Evolutionary conservation across 768 basidiomycete species (phyloP).

Genomic region (Chalciporus pseudorubinellus): DNA sequence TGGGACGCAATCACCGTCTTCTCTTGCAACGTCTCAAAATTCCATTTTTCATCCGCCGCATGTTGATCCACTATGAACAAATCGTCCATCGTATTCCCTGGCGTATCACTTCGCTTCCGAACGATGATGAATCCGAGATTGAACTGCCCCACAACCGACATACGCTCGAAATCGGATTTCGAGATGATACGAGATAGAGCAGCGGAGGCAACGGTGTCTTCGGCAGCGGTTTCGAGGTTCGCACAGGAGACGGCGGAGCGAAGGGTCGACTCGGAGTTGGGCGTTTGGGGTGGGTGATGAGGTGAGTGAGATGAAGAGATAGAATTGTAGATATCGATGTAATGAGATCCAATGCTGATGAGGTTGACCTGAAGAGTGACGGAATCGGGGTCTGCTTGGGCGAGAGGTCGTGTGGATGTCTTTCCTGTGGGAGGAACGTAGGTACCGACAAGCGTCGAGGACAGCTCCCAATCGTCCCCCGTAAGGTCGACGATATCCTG

Average conservation of each 20-base stretch:
- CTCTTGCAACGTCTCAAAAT: slow-evolving; percentile 90
- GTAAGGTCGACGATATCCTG: slow-evolving; percentile 1
- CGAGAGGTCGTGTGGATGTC: not conserved
- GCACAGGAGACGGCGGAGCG: slow-evolving; percentile 26
- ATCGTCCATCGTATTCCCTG: slow-evolving; percentile 59
- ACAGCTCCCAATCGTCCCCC: slow-evolving; percentile 21
- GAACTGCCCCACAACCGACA: slow-evolving; percentile 92
- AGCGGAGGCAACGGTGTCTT: slow-evolving; percentile 54
- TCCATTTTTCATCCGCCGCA: slow-evolving; percentile 97
- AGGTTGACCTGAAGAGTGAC: slow-evolving; percentile 23
- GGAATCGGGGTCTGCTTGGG: slow-evolving; percentile 1
- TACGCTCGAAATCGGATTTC: slow-evolving; percentile 79
- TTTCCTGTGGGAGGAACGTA: slow-evolving; percentile 15
- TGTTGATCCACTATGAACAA: slow-evolving; percentile 97
- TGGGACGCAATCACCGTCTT: slow-evolving; percentile 91
- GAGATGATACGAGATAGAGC: slow-evolving; percentile 81
- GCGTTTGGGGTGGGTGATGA: not conserved
- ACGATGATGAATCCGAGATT: slow-evolving; percentile 93
- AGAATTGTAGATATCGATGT: slow-evolving; percentile 16
- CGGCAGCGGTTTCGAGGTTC: slow-evolving; percentile 40
- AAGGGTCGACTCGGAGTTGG: slow-evolving; percentile 11
- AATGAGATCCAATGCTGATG: slow-evolving; percentile 18
- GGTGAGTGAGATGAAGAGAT: not conserved
- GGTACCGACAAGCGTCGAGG: slow-evolving; percentile 27
- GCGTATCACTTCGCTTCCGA: slow-evolving; percentile 46